A percentile compares a stretch with the other conserved stretches of the same genome.
These are phyloP conservation scores for Silybum marianum DNA, from an alignment of 129 eudicot species.

Conservation along the genomic window DNA sequence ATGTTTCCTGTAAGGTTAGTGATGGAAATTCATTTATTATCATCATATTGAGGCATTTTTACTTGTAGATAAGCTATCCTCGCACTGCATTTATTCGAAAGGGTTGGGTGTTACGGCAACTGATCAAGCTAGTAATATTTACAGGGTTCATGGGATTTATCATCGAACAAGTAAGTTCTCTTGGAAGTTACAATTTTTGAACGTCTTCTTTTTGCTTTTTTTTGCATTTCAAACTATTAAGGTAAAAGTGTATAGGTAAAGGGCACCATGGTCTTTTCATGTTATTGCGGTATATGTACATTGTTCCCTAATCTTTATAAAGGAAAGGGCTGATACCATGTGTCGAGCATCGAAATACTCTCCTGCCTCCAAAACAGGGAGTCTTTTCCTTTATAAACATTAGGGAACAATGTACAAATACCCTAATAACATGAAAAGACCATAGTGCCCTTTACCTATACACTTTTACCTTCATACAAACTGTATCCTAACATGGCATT, in stretches of 20 bases:
- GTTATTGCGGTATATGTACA: too few species aligned
- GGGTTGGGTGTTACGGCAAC: constrained; percentile 91
- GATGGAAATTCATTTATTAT: neutral
- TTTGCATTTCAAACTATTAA: neutral
- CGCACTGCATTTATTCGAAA: constrained; percentile 72
- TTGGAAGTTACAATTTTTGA: neutral
- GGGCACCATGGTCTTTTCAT: too few species aligned
- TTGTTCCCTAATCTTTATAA: too few species aligned
- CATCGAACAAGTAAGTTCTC: constrained; percentile 71
- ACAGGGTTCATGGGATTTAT: constrained; percentile 97
- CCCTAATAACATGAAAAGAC: too few species aligned
- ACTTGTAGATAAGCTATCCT: constrained; percentile 85
- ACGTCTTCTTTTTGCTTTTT: neutral
- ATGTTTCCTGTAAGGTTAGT: neutral
- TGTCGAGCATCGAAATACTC: too few species aligned
- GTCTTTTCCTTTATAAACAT: too few species aligned
- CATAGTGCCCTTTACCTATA: too few species aligned
- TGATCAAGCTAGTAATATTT: constrained; percentile 85
- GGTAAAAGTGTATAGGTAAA: too few species aligned
- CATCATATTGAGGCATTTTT: constrained; percentile 24
- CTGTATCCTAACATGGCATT: constrained; percentile 13
- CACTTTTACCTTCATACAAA: too few species aligned
- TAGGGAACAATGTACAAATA: too few species aligned
- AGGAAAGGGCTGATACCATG: too few species aligned
- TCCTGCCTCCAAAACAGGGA: too few species aligned